Evolutionary conservation across 2,329 filamentous ascomycete genomes (phyloP), one percentile per base, ranked within the genome.

Genomic region (Colletotrichum falcatum): DNA sequence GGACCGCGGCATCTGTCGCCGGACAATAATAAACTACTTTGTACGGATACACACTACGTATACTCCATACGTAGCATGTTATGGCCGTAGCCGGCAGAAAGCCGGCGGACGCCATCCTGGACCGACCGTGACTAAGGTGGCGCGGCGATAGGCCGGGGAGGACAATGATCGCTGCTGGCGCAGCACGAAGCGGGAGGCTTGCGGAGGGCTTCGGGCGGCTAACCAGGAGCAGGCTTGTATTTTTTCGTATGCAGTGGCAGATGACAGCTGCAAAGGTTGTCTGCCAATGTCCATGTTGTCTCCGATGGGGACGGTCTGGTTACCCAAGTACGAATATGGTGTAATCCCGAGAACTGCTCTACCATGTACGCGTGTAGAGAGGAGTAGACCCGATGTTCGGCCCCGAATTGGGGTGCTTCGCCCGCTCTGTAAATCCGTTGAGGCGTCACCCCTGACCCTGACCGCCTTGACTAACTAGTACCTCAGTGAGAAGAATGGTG

Each of bases 401-500:
- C 51, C 51, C 58, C 64, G 49, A 53, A 63, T 67, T 59, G 64
- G 58, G 68, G 53, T 59, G 53, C 68, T 54, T 68, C 62, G 58
- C 39, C 67, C 58, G 63, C 58, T 62, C 58, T 46, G 62, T 61
- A 59, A 62, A 67, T 54, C 58, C 64, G 51, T 54, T 37, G 35
- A n/a, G 28, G 33, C 8, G 42, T 30, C 44, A 70, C 30, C 58
- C 64, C 64, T 71, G 64, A 61, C 61, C 64, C 58, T 56, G 44
- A 64, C 30, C 30, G 53, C 33, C 37, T 46, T 56, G 64, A 35
- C n/a, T n/a, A n/a, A n/a, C n/a, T n/a, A n/a, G 60, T 59, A 58
- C 64, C 58, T 53, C 62, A n/a, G 58, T 46, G 33, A 68, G 53
- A 63, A 68, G 53, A 63, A 63, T 71, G 64, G 68, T 65, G 64